Percentiles rank a stretch among this genome's conserved stretches.
Conservation (phyloP, 169 alveolate species). For the Eimeria necatrix region DNA sequence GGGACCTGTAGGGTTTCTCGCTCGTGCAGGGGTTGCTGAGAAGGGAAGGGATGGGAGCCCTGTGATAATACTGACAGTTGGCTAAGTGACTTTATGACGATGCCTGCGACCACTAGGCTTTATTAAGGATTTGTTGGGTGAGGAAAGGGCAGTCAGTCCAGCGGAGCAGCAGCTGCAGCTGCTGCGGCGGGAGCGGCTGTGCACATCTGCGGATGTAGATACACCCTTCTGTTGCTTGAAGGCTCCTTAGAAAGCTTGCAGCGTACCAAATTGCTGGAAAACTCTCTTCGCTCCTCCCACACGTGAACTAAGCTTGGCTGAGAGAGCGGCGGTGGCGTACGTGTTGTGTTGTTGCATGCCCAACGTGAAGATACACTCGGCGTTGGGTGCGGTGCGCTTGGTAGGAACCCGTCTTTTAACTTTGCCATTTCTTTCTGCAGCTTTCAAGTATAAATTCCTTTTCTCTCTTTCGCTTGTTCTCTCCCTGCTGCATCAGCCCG, state of each 20-base stretch:
- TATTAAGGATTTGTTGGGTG: not conserved
- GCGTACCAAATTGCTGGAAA: not conserved
- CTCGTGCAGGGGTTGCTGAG: no score
- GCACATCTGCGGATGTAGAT: not conserved
- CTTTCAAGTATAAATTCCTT: not conserved
- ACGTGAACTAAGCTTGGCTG: not conserved
- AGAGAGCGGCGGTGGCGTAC: not conserved
- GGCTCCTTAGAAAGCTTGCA: not conserved
- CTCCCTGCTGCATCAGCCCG: not conserved
- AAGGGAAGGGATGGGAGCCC: not conserved
- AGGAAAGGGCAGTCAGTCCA: not conserved
- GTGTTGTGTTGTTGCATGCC: not conserved
- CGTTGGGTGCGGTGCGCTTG: slow-evolving; percentile 38
- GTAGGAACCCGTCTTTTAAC: not conserved
- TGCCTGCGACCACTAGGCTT: not conserved
- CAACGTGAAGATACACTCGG: not conserved
- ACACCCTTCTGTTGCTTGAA: not conserved
- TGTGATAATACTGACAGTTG: not conserved
- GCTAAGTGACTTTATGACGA: not conserved
- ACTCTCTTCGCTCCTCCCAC: not conserved
- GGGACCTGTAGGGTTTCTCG: no score
- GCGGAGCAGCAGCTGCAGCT: slow-evolving; percentile 4
- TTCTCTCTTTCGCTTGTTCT: not conserved
- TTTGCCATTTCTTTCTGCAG: not conserved
- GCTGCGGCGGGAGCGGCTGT: not conserved